Conservation (phyloP, 352 stramenopile species). For the Globisporangium camurandrum region DNA sequence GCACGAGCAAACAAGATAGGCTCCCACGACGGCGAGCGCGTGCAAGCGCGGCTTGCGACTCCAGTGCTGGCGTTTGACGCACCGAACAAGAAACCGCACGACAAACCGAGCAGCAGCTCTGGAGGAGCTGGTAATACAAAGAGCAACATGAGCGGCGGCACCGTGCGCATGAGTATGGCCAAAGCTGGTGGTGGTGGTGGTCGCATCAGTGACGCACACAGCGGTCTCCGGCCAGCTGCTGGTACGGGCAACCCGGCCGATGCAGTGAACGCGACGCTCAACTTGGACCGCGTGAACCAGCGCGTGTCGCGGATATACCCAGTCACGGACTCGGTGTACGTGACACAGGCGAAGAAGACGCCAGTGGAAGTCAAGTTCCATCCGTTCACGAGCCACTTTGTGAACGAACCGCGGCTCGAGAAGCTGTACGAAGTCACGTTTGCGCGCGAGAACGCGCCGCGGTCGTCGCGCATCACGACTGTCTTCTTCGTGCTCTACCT, state of each 20-base stretch:
- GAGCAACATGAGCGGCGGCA: background rate
- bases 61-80: constrained; percentile 7
- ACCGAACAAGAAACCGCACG: background rate
- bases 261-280: constrained; percentile 23
- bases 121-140: background rate
- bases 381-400: constrained; percentile 57
- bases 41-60: constrained; percentile 8
- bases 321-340: constrained; percentile 59
- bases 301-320: constrained; percentile 70
- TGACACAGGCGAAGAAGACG: constrained; percentile 65
- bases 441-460: constrained; percentile 65
- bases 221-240: background rate
- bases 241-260: constrained; percentile 4
- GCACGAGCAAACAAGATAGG: constrained; percentile 20
- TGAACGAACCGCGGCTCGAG: constrained; percentile 63
- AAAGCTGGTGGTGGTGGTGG: background rate
- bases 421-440: constrained; percentile 79
- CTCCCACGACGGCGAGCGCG: constrained; percentile 27
- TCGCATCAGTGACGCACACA: constrained; percentile 3
- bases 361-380: constrained; percentile 77
- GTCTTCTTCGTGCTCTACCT: constrained; percentile 73
- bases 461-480: constrained; percentile 46
- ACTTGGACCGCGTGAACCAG: constrained; percentile 58
- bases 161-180: constrained; percentile 1
- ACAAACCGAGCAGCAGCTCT: background rate